Evolutionary conservation across 1,284 basidiomycete genomes (phyloP), one percentile per base, ranked within the genome.

Genomic region (Sporisorium exsertum): DNA sequence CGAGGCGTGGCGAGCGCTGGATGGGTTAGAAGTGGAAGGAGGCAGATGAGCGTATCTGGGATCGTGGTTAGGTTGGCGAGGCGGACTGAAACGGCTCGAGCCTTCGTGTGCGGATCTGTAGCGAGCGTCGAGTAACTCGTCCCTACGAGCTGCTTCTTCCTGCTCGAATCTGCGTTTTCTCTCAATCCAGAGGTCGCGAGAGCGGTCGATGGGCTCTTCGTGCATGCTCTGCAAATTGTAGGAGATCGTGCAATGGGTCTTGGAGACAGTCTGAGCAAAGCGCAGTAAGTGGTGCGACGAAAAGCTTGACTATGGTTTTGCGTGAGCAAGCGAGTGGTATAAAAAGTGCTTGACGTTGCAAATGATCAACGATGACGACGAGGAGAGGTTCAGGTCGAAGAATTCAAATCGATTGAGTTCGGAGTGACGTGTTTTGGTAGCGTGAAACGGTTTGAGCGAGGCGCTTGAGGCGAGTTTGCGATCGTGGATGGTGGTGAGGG

Each of bases 151-250:
- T 3, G 69, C 69, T 53, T 76, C 68, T 32, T 76, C 68, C 22
- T 72, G 68, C 47, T 76, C 73, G 51, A 52, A 58, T 60, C 73
- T 64, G 61, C 69, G 64, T 65, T 76, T 76, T 71, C 73, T 61
- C 61, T 76, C 73, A 26, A 72, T 72, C 73, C 73, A 76, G 62
- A 63, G 73, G 65, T 76, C 73, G 53, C 73, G 68, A 42, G 68
- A 71, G 16, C 73, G 73, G 55, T 76, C 73, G 73, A 76, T 63
- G 15, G 69, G 73, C 64, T 76, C 73, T 58, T 76, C 68, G 62
- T 76, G 73, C 73, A 76, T 76, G 67, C 67, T 75, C 61, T 67
- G 24, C 58, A 50, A n/a, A 54, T 51, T 57, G 52, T 37, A 20
- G 20, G 58, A 63, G 58, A 70, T 61, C 57, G 47, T 42, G n/a